Conservation (phyloP, 1,284 basidiomycete genomes). For the Dichomitus squalens region DNA sequence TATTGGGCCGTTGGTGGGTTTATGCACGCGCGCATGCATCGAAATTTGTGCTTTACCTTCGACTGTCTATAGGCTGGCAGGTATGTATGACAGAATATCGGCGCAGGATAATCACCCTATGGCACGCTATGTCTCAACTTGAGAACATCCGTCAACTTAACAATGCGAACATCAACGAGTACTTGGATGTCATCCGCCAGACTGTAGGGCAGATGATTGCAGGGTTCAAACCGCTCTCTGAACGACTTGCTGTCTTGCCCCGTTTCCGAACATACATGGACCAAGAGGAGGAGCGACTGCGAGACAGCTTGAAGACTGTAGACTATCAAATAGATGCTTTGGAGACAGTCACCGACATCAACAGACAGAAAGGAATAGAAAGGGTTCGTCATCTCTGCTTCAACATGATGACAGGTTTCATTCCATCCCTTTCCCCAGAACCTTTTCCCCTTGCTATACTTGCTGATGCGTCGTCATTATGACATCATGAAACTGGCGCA, state of each 20-base stretch:
- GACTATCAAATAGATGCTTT: constrained; percentile 29
- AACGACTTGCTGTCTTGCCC: constrained; percentile 3
- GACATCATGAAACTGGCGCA: constrained; percentile 25
- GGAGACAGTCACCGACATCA: constrained; percentile 27
- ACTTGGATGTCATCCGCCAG: constrained; percentile 19
- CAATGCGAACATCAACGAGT: constrained; percentile 14
- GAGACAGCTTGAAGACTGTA: constrained; percentile 26
- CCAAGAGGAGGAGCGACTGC: constrained; percentile 21
- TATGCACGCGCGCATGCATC: constrained; percentile 10
- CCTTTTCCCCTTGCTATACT: constrained; percentile 27
- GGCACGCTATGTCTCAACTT: constrained; percentile 26
- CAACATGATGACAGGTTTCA: not conserved
- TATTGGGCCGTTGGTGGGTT: constrained; percentile 52
- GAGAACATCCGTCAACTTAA: not conserved
- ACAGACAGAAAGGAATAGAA: constrained; percentile 26
- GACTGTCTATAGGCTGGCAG: constrained; percentile 7
- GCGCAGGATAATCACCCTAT: constrained; percentile 25
- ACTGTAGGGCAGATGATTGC: constrained; percentile 4
- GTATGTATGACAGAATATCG: constrained; percentile 14
- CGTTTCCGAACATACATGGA: constrained; percentile 24
- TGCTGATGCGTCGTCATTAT: constrained; percentile 28
- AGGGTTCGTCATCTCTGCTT: constrained; percentile 15
- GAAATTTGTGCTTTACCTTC: not conserved
- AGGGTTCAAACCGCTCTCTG: constrained; percentile 3
- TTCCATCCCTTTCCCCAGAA: constrained; percentile 17